phyloP scores from a whole-genome alignment of 345 rosid species.

The Gossypium stocksii region DNA sequence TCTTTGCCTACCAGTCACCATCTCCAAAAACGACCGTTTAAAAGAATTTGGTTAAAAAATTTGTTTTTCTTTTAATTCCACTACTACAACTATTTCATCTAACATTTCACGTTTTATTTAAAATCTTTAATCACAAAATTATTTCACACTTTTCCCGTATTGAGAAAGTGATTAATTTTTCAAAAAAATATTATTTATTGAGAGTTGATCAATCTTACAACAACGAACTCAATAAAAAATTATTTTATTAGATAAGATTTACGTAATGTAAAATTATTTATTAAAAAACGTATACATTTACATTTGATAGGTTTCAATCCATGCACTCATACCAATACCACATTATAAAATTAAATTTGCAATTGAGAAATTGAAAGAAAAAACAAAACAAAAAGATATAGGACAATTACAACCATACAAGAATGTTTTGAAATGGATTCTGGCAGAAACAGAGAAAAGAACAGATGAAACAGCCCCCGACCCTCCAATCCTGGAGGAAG shows the following conservation, averaged over 20 bases:
- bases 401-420: not conserved
- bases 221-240: accelerated
- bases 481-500: slow-evolving; percentile 8
- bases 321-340: too few species aligned
- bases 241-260: too few species aligned
- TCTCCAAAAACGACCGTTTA: not conserved
- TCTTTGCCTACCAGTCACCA: not conserved
- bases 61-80: not conserved
- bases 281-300: too few species aligned
- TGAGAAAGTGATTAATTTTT: accelerated
- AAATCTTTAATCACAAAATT: too few species aligned
- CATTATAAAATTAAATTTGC: not conserved
- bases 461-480: not conserved
- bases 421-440: not conserved
- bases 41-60: not conserved
- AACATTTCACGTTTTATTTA: too few species aligned
- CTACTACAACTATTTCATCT: too few species aligned
- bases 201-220: accelerated
- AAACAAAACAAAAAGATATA: too few species aligned
- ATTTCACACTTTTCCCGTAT: too few species aligned
- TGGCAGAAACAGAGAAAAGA: not conserved
- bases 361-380: not conserved
- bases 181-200: too few species aligned
- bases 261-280: too few species aligned
- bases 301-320: too few species aligned